Evolutionary conservation across 129 eudicot genomes (phyloP), one percentile per base, ranked within the genome.

Genomic region (Oenanthe sinensis): DNA sequence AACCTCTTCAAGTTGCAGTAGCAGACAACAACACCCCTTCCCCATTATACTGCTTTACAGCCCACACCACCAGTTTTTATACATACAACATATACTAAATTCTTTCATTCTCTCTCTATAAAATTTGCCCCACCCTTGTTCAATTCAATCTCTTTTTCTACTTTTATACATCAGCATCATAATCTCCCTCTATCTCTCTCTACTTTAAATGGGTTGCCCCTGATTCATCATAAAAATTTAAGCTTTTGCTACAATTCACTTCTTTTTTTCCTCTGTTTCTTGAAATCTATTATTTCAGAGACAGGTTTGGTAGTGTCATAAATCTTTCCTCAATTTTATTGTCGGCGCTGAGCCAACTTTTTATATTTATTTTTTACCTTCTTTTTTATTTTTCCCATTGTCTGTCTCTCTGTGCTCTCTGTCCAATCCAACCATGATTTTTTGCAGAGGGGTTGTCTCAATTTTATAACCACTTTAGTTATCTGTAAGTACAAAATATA

Each of bases 1-100:
- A 78, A 79, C 82, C 79, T 83, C 78, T 60, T 84, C 89, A 86
- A 86, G 82, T 86, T 82, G 84, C 82, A 83, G 86, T 77, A 86
- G 42, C 89, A 81, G 89, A 83, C 89, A 83, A 81, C 85, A 72
- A 72, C 49, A 37, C 44, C 42, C 19, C 72, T 33, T 33, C 72
- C 71, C 86, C 86, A 79, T 83, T 80, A 76, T 83, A 83, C 85
- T 74, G 75, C 89, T 86, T 86, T 86, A 86, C 89, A 83, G 82
- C 87, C 89, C 87, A 86, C 68, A 77, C 52, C 68, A 60, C 68
- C 68, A 60, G 68, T 60, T 60, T 60, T 60, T 60, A 60, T 60
- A 60, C n/a, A 79, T n/a, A 33, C 36, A 33, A 50, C n/a, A 28
- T 1, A 20, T 60, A 13, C 75, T 44, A n/a, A 24, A 55, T 54